Evolutionary conservation across 495 filamentous ascomycete species (phyloP).

Genomic region (Letharia columbiana): DNA sequence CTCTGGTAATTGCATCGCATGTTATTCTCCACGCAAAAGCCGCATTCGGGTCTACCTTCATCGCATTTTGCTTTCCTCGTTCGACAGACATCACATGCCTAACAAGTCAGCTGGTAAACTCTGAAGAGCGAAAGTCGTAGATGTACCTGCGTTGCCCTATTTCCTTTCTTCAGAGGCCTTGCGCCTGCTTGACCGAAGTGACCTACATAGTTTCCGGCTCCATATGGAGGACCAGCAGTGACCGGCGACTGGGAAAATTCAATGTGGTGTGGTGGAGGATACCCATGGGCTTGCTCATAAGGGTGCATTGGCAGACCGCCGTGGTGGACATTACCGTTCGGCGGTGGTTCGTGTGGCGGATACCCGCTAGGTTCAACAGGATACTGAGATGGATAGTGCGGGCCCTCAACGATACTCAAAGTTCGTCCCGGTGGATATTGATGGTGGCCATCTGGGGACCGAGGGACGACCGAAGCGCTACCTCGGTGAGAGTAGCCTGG

Average conservation of each 20-base stretch:
- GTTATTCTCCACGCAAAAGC: conserved; percentile 50
- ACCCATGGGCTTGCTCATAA: conserved; percentile 20
- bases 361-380: conserved; percentile 19
- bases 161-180: conserved; percentile 23
- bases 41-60: conserved; percentile 50
- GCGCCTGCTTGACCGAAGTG: conserved; percentile 16
- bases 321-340: conserved; percentile 24
- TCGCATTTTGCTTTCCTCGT: conserved; percentile 57
- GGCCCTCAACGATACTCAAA: conserved; percentile 23
- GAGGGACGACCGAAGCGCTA: conserved; percentile 23
- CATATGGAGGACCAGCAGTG: conserved; percentile 22
- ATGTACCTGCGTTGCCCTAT: conserved; percentile 25
- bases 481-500: conserved; percentile 23
- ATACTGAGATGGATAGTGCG: conserved; percentile 25
- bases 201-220: conserved; percentile 15
- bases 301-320: conserved; percentile 23
- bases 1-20: conserved; percentile 51
- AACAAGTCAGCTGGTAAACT: conserved; percentile 10
- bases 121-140: background rate
- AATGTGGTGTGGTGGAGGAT: conserved; percentile 16
- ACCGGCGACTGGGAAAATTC: conserved; percentile 25
- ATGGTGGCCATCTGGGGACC: conserved; percentile 24
- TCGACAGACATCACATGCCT: conserved; percentile 56
- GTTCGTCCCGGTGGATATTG: conserved; percentile 19
- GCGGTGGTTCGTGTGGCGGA: conserved; percentile 20